These are phyloP conservation scores for Pholiota conissans DNA, from an alignment of 768 basidiomycete genomes.

Conservation along the genomic window DNA sequence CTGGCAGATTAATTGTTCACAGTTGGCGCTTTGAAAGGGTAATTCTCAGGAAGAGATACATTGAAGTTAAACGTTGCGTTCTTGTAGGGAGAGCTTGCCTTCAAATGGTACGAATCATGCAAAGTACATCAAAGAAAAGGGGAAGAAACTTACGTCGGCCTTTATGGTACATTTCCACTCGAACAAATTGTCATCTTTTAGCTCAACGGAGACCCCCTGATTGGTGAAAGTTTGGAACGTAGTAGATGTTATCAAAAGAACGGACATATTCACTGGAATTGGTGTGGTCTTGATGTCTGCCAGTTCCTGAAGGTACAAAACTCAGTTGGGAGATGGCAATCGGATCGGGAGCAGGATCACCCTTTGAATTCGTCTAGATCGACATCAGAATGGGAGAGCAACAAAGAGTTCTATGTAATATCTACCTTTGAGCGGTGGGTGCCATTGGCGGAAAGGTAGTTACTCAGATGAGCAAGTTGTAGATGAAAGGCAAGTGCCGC, in stretches of 20 bases:
- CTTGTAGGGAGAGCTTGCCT: slow-evolving; percentile 84
- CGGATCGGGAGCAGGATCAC: slow-evolving; percentile 31
- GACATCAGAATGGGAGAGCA: slow-evolving; percentile 18
- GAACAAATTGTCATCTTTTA: slow-evolving; percentile 71
- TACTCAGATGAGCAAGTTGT: too few relatives aligned
- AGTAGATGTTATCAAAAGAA: slow-evolving; percentile 10
- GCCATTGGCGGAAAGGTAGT: neutral
- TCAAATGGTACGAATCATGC: neutral
- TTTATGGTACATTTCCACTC: slow-evolving; percentile 79
- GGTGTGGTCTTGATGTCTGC: slow-evolving; percentile 60
- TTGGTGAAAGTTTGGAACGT: slow-evolving; percentile 5
- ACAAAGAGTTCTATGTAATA: neutral
- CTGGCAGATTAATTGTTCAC: slow-evolving; percentile 37
- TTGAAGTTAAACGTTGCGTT: slow-evolving; percentile 78
- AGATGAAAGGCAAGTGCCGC: neutral
- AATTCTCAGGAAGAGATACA: slow-evolving; percentile 72
- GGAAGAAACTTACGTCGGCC: slow-evolving; percentile 55
- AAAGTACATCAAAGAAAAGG: neutral
- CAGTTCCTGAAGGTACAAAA: slow-evolving; percentile 56
- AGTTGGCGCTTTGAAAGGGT: slow-evolving; percentile 84
- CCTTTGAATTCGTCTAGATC: slow-evolving; percentile 71
- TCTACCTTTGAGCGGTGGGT: neutral
- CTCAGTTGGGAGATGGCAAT: slow-evolving; percentile 6
- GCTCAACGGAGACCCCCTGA: slow-evolving; percentile 64
- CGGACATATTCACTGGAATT: slow-evolving; percentile 47